Base-by-base conservation (phyloP, 805 yeast species). In the Saccharomycopsis synnaedendra region DNA sequence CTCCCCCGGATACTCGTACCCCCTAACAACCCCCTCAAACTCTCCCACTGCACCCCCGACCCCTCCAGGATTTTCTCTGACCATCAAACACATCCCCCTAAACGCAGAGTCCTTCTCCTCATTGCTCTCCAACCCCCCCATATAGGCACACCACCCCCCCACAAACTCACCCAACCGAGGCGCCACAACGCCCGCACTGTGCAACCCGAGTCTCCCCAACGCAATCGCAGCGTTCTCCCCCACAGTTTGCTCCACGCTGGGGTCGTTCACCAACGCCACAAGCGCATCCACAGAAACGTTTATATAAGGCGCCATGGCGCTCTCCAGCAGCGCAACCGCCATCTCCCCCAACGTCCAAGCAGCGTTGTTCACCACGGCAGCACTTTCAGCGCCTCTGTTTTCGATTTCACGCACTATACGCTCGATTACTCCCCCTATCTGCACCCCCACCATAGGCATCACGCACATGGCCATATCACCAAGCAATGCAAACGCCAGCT, bases 271-370 rank as follows among this genome's bases (percentile, higher is more conserved):
- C n/a, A 82, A 70, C 5, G 80, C 78, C 10, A 82, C 74, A 48
- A 85, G 63, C 28, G 79, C 62, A 40, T 68, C 70, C 52, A 80
- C 67, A 53, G 83, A 63, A 51, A 77, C 78, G 37, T 62, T 64
- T 41, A 81, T 61, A 57, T 74, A 82, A 10, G 78, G 79, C 40
- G 65, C 65, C 52, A 81, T 56, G 38, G 70, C 68, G 1, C 69
- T 67, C 27, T 62, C 62, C 3, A 72, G 61, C 10, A 76, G 58
- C 48, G 85, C 74, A 58, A 88, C 68, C 3, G 86, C 72, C 32
- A 93, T 77, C 61, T 93, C 95, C 41, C 98, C 97, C 9, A 85
- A 66, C 1, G 96, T 77, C 98, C 98, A 93, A 44, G 86, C 79
- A 1, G 97, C 93, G 63, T 93, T 93, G 64, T 85, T 85, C 57